Conservation (phyloP, 768 basidiomycete species). For the Flagelloscypha sp. region DNA sequence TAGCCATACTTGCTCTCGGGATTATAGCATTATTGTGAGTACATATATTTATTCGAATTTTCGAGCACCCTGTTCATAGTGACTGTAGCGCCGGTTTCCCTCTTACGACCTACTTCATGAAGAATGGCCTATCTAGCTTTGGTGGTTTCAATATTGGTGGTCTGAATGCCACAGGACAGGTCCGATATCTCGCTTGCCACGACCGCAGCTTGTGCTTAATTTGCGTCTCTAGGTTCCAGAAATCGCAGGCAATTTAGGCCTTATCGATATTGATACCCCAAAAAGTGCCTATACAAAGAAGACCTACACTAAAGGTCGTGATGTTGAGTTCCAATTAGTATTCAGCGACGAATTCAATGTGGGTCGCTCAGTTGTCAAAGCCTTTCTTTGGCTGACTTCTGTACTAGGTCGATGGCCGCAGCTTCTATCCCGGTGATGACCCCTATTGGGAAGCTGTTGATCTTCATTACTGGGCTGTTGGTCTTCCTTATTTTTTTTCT, state of each 20-base stretch:
- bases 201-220: conserved; percentile 20
- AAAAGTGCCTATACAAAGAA: conserved; percentile 40
- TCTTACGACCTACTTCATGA: conserved; percentile 36
- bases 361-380: no score
- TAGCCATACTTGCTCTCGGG: conserved; percentile 43
- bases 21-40: conserved; percentile 52
- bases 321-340: conserved; percentile 40
- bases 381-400: no score
- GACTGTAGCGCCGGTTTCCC: conserved; percentile 32
- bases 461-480: conserved; percentile 56
- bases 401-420: conserved; percentile 66
- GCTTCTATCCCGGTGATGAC: conserved; percentile 64
- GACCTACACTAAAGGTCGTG: conserved; percentile 47
- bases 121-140: conserved; percentile 28
- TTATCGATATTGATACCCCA: conserved; percentile 78
- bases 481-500: background rate
- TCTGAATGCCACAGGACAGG: conserved; percentile 66
- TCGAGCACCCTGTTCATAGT: conserved; percentile 2
- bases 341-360: conserved; percentile 80
- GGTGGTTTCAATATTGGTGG: conserved; percentile 71
- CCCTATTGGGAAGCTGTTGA: conserved; percentile 53
- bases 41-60: background rate
- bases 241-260: conserved; percentile 49
- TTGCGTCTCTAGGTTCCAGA: conserved; percentile 39
- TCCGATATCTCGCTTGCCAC: conserved; percentile 20